Evolutionary conservation across 1,139 yeast genomes (phyloP).

Genomic region (Saccharomyces hybrid): DNA sequence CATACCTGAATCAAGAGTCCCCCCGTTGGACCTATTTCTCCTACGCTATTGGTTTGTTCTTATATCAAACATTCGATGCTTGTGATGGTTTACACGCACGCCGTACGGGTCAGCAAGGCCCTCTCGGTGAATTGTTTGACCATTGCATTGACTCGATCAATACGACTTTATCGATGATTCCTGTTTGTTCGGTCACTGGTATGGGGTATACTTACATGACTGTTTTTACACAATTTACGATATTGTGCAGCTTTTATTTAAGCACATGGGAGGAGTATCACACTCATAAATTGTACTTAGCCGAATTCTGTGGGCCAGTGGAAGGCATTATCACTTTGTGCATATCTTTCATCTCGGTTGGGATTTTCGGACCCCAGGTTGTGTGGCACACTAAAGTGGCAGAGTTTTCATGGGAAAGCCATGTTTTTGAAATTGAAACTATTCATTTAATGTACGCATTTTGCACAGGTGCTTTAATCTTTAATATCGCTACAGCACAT

Average conservation of each 20-base stretch:
- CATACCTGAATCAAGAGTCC: slow-evolving; percentile 47
- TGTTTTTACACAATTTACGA: slow-evolving; percentile 62
- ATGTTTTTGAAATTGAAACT: slow-evolving; percentile 17
- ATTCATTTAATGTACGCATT: slow-evolving; percentile 25
- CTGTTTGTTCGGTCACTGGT: slow-evolving; percentile 66
- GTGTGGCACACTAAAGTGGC: slow-evolving; percentile 41
- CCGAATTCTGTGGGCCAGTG: slow-evolving; percentile 87
- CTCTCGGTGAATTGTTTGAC: slow-evolving; percentile 88
- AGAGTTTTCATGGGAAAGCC: slow-evolving; percentile 11
- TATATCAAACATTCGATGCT: slow-evolving; percentile 94
- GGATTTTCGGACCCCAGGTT: slow-evolving; percentile 57
- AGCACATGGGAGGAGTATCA: slow-evolving; percentile 97
- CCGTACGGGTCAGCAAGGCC: slow-evolving; percentile 89
- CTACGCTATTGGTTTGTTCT: slow-evolving; percentile 75
- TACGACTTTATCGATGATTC: slow-evolving; percentile 68
- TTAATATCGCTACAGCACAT: slow-evolving; percentile 68
- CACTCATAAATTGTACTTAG: slow-evolving; percentile 73
- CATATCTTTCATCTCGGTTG: slow-evolving; percentile 51
- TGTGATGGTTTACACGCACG: slow-evolving; percentile 93
- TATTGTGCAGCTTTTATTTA: slow-evolving; percentile 73
- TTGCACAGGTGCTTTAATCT: slow-evolving; percentile 44
- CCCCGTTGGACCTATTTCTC: slow-evolving; percentile 82
- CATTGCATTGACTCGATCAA: slow-evolving; percentile 90
- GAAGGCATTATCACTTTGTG: slow-evolving; percentile 77
- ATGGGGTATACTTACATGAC: slow-evolving; percentile 63